These are phyloP conservation scores for Ramicandelaber brevisporus DNA, from an alignment of 192 early-diverging fungal species.

Conservation along the genomic window DNA sequence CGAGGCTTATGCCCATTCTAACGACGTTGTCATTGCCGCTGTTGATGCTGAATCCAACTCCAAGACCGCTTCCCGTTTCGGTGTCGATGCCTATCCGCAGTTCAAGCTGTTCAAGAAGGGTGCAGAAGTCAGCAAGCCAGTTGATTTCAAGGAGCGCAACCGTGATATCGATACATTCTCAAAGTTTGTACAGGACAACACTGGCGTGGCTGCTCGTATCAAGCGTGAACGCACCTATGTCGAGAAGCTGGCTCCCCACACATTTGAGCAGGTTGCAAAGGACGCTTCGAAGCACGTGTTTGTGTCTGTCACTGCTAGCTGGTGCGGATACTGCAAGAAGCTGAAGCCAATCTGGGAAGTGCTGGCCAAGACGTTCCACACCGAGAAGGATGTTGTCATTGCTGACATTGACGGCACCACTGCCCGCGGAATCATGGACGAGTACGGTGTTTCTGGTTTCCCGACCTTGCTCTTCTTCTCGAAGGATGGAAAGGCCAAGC, in stretches of 20 bases:
- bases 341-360: conserved; percentile 77
- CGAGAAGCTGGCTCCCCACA: conserved; percentile 31
- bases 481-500: conserved; percentile 30
- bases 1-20: conserved; percentile 38
- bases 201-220: conserved; percentile 48
- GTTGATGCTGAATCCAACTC: conserved; percentile 69
- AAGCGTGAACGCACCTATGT: conserved; percentile 45
- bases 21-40: conserved; percentile 73
- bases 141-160: conserved; percentile 58
- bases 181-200: conserved; percentile 60
- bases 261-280: conserved; percentile 54
- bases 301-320: conserved; percentile 84
- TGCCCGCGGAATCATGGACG: conserved; percentile 26
- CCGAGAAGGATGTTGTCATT: conserved; percentile 55
- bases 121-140: conserved; percentile 27
- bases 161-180: conserved; percentile 59
- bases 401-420: conserved; percentile 75
- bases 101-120: conserved; percentile 87
- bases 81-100: conserved; percentile 64
- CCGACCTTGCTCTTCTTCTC: conserved; percentile 81
- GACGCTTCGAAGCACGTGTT: conserved; percentile 47
- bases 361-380: conserved; percentile 50
- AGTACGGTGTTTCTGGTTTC: conserved; percentile 50
- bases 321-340: conserved; percentile 74
- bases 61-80: conserved; percentile 49